Percentiles rank a stretch among this genome's conserved stretches.
These are phyloP conservation scores for Tulasnella sp. DNA, from an alignment of 768 basidiomycete genomes.

Conservation along the genomic window DNA sequence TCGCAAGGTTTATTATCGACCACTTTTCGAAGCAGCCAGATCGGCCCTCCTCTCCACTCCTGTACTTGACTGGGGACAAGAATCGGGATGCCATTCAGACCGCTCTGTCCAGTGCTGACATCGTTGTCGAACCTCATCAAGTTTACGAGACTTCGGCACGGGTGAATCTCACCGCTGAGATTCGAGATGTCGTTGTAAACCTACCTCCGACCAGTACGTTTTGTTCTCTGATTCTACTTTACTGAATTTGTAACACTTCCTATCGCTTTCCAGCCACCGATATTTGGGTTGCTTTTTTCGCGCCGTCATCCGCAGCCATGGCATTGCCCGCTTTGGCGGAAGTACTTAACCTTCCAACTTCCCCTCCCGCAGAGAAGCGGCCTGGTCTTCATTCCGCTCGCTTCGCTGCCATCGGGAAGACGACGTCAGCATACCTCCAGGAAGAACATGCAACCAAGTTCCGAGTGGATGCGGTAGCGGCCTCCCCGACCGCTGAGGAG, in stretches of 20 bases:
- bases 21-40: conserved; percentile 24
- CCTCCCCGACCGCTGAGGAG: conserved; percentile 49
- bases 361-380: background rate
- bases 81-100: conserved; percentile 33
- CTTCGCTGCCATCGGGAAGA: conserved; percentile 63
- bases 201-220: background rate
- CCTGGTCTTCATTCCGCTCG: conserved; percentile 3
- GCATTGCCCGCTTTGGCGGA: conserved; percentile 44
- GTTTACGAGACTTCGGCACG: conserved; percentile 5
- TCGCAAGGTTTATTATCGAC: conserved; percentile 54
- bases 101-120: background rate
- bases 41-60: conserved; percentile 32
- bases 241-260: background rate
- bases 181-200: background rate
- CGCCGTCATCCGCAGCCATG: conserved; percentile 60
- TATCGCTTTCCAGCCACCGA: background rate
- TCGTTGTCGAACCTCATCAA: background rate
- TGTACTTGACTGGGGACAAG: conserved; percentile 85
- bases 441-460: conserved; percentile 36
- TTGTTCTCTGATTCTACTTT: background rate
- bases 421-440: conserved; percentile 47
- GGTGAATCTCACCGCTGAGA: background rate
- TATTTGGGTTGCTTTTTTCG: conserved; percentile 65
- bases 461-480: conserved; percentile 47
- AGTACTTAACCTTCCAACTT: conserved; percentile 37